Evolutionary conservation across 176 grass and related monocot genomes (phyloP).

Genomic region (Avena insularis): DNA sequence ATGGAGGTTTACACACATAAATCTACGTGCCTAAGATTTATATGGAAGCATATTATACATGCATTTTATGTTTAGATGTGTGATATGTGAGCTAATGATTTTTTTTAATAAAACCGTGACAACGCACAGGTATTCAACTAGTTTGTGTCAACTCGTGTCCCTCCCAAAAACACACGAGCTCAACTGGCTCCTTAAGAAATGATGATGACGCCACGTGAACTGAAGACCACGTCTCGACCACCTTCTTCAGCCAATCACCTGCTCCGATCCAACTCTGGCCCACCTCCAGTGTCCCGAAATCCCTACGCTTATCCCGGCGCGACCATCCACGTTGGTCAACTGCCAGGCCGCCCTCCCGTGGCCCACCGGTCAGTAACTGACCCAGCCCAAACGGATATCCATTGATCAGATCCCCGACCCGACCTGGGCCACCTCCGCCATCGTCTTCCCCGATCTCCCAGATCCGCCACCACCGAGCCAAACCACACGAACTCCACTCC

Average conservation of each 20-base stretch:
- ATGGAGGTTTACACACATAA: too few species aligned
- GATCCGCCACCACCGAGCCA: slow-evolving; percentile 38
- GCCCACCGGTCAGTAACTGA: slow-evolving; percentile 31
- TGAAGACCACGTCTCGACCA: neutral
- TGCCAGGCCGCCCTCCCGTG: neutral
- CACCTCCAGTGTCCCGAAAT: neutral
- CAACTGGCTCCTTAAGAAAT: neutral
- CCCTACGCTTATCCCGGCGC: neutral
- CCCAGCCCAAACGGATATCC: slow-evolving; percentile 26
- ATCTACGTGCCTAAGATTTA: too few species aligned
- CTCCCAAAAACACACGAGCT: neutral
- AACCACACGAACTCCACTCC: slow-evolving; percentile 37
- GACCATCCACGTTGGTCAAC: slow-evolving; percentile 26
- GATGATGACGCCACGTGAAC: neutral
- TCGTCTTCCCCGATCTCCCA: slow-evolving; percentile 57
- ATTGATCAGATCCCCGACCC: slow-evolving; percentile 9
- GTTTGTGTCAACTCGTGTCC: too few species aligned
- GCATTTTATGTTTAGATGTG: too few species aligned
- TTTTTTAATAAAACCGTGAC: too few species aligned
- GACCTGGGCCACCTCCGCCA: neutral
- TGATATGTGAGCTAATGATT: too few species aligned
- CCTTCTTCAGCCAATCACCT: neutral
- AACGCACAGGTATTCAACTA: too few species aligned
- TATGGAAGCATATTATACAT: too few species aligned
- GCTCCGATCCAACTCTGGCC: neutral